Evolutionary conservation across 306 rosid genomes (phyloP), one percentile per base, ranked within the genome.

Genomic region (Ochetophila trinervis): DNA sequence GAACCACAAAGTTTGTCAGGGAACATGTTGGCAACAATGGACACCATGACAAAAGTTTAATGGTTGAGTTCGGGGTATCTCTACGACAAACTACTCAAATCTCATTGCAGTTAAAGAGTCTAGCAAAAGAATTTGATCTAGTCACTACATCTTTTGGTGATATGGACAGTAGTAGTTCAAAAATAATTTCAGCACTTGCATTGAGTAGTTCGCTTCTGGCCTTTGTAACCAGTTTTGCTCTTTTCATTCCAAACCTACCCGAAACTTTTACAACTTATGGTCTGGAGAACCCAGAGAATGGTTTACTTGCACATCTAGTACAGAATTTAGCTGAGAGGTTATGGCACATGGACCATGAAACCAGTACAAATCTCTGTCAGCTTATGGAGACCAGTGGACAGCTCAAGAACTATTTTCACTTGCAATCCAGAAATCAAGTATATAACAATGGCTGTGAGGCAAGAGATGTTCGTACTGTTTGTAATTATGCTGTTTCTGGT

Each of bases 201-300:
- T 50, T 84, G 18, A 71, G 77, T 69, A 73, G 79, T 73, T 86
- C 90, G 1, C n/a, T 88, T 57, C 74, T 88, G 73, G 90, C 92
- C 42, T 82, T 86, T 47, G 74, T 73, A 58, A 36, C 81, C 24
- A 79, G 87, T 56, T 83, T 78, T 67, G 40, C 73, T 59, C 74
- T 79, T 53, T 78, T 72, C 70, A 45, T 75, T 50, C 86, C 79
- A 30, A 56, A 57, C 52, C 70, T 57, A 17, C 23, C 73, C 24
- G 45, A 69, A 37, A 20, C 52, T 60, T 40, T 62, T 61, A 15
- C 53, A 30, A n/a, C n/a, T 11, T 18, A 51, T 27, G 56, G 70
- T 54, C 47, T 22, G 34, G 78, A 67, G 66, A 66, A 27, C 48
- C 47, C 66, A 15, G 48, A 49, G 47, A 70, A 55, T 74, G 53